A percentile compares a stretch with the other conserved stretches of the same genome.
Evolutionary conservation across 208 protist species (phyloP).

Genomic region (Trypanosoma conorhini): DNA sequence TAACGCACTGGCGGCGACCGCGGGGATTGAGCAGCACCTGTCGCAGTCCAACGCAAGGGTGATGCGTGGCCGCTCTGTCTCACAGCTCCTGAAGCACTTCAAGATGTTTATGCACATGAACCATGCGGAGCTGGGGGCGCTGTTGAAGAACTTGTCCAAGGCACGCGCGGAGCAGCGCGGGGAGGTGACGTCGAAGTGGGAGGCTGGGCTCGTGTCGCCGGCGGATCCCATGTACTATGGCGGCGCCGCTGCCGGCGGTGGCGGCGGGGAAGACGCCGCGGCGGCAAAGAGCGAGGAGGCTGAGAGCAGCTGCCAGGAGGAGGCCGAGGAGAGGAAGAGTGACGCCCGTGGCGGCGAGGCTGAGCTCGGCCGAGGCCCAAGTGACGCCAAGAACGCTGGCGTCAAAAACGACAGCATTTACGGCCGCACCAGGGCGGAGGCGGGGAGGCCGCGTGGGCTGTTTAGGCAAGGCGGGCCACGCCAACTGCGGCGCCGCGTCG

Average conservation of each 20-base stretch:
- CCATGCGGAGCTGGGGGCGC: slow-evolving; percentile 35
- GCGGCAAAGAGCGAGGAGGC: not conserved
- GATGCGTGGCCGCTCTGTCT: slow-evolving; percentile 69
- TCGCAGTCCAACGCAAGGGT: slow-evolving; percentile 81
- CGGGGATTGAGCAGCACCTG: slow-evolving; percentile 87
- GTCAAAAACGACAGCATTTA: not conserved
- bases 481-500: slow-evolving; percentile 9
- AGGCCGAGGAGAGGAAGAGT: slow-evolving; percentile 4
- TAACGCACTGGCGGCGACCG: slow-evolving; percentile 82
- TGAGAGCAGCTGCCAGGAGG: not conserved
- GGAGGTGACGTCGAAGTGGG: slow-evolving; percentile 65
- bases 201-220: slow-evolving; percentile 48
- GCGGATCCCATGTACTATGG: slow-evolving; percentile 71
- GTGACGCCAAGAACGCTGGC: not conserved
- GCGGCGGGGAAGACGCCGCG: not conserved
- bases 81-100: slow-evolving; percentile 76
- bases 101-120: slow-evolving; percentile 64
- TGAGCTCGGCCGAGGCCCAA: not conserved
- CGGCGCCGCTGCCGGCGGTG: not conserved
- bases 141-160: slow-evolving; percentile 64
- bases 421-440: not conserved
- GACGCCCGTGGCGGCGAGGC: too few relatives aligned
- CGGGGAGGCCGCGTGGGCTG: not conserved
- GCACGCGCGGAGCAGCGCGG: slow-evolving; percentile 55
- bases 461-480: slow-evolving; percentile 7